A percentile compares a stretch with the other conserved stretches of the same genome.
These are phyloP conservation scores for Apiotrichum montevideense DNA, from an alignment of 1,284 basidiomycete species.

Conservation along the genomic window DNA sequence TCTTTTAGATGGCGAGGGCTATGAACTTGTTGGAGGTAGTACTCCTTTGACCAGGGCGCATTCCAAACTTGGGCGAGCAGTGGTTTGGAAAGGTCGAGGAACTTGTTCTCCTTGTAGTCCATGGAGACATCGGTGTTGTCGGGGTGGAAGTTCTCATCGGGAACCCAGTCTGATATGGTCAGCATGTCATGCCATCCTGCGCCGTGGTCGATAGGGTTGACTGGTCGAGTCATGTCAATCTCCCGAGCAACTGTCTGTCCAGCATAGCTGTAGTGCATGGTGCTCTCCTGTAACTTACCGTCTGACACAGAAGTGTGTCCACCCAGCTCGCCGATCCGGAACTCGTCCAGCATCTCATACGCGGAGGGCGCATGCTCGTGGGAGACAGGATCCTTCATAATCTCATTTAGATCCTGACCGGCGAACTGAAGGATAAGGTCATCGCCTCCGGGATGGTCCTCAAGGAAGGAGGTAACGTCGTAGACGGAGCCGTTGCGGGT, in stretches of 20 bases:
- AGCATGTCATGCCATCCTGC: no score
- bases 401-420: constrained; percentile 70
- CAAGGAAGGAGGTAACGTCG: constrained; percentile 50
- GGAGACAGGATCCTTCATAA: constrained; percentile 77
- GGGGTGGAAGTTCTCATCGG: constrained; percentile 79
- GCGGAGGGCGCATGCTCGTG: constrained; percentile 93
- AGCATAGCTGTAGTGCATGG: no score
- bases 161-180: constrained; percentile 64
- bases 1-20: constrained; percentile 85
- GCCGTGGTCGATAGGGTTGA: no score
- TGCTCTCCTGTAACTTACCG: constrained; percentile 51
- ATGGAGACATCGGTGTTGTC: constrained; percentile 71
- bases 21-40: constrained; percentile 94
- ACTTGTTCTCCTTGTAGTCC: constrained; percentile 82
- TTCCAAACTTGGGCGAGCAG: constrained; percentile 49
- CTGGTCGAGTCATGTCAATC: no score
- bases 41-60: constrained; percentile 65
- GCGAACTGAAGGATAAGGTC: constrained; percentile 58
- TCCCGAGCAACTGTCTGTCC: no score
- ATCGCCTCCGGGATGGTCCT: constrained; percentile 52
- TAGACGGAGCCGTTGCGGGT: constrained; percentile 49
- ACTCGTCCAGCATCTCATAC: constrained; percentile 87
- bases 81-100: constrained; percentile 85
- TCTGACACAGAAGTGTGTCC: constrained; percentile 68
- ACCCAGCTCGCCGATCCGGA: constrained; percentile 72